Evolutionary conservation across 345 rosid genomes (phyloP).

Genomic region (Lumnitzera littorea): DNA sequence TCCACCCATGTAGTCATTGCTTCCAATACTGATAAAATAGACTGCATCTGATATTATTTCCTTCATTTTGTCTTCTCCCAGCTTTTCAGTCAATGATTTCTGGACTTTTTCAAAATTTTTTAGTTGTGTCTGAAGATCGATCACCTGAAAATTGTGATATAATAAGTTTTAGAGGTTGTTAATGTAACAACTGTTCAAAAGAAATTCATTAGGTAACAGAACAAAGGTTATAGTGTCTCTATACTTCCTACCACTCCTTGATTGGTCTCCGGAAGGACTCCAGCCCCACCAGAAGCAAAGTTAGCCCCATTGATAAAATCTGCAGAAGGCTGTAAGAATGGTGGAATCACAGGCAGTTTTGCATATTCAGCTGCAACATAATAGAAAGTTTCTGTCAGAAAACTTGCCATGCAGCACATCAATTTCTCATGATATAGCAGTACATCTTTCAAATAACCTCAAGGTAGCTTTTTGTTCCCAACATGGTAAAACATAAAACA

Average conservation of each 20-base stretch:
- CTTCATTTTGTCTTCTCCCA: conserved; percentile 24
- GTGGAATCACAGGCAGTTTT: conserved; percentile 40
- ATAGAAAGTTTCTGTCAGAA: background rate
- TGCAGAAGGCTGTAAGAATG: conserved; percentile 29
- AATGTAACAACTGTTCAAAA: no score
- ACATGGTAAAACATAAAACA: no score
- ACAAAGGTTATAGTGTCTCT: background rate
- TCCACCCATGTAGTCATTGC: conserved; percentile 48
- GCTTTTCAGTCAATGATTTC: conserved; percentile 23
- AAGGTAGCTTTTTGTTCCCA: no score
- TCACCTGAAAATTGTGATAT: conserved; percentile 15
- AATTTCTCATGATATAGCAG: no score
- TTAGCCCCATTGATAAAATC: conserved; percentile 29
- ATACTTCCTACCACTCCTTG: conserved; percentile 26
- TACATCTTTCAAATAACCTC: no score
- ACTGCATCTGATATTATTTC: conserved; percentile 37
- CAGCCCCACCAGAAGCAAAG: conserved; percentile 52
- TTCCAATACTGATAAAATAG: conserved; percentile 45
- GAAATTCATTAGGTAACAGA: background rate
- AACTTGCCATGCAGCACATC: no score
- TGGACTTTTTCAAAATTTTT: conserved; percentile 28
- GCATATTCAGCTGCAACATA: conserved; percentile 36
- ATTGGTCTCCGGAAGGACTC: conserved; percentile 43
- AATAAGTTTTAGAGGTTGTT: no score
- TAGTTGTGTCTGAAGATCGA: conserved; percentile 37